Evolutionary conservation across 2,329 filamentous ascomycete species (phyloP), one percentile per base, ranked within the genome.

Genomic region (Fusarium marasasianum): DNA sequence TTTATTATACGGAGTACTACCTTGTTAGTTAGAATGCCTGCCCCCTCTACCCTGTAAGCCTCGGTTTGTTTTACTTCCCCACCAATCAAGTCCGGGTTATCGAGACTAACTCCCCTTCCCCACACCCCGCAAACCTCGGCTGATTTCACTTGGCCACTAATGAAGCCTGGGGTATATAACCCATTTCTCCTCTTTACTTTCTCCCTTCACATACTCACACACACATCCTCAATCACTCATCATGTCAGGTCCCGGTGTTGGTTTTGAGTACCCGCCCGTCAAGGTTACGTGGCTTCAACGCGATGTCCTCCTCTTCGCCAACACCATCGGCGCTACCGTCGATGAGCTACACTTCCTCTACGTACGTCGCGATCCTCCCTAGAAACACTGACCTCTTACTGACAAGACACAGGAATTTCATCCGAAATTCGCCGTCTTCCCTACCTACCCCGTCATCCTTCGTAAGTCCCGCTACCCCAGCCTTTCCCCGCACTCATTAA

Each of bases 371-470:
- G 6, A 44, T 3, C 3, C 2, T 48, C 7, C 9, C 8, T 4
- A 82, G 81, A 81, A 82, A n/a, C 0, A 81, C 54, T 81, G 83
- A 29, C 84, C 84, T 68, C 81, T 82, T 17, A 77, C 76, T 38
- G 78, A 81, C 58, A 79, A 80, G 31, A 78, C 83, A 26, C 84
- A 85, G 73, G 85, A 87, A 59, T 79, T 84, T 4, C 81, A 86
- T 41, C 83, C 84, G 10, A 77, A 80, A 26, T 86, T 86, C 53
- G 81, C 84, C 22, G 79, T 78, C 12, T 86, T 86, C 69, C 85
- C 85, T n/a, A 86, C 85, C 1, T 86, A 86, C 64, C 82, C 85
- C 35, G 82, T 85, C 72, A 85, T 85, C 63, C 80, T 86, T 9
- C 63, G 63, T 66, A 64, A 55, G 63, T 48, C 20, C 6, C 2